Evolutionary conservation across 2,329 filamentous ascomycete species (phyloP).

Genomic region (Amphichorda felina): DNA sequence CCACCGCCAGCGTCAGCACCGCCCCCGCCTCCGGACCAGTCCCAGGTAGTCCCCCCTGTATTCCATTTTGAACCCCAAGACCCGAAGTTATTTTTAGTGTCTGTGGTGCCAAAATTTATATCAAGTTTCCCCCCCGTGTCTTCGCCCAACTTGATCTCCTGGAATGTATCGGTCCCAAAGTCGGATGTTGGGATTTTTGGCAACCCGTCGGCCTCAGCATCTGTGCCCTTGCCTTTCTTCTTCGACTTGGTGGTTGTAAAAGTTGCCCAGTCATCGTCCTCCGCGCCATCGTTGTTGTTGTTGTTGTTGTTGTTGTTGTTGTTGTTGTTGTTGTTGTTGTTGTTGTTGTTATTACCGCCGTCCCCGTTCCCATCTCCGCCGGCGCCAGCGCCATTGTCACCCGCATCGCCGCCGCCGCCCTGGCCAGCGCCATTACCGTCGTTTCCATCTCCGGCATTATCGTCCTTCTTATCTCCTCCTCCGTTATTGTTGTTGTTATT

Average conservation of each 20-base stretch:
- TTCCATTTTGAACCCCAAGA: slow-evolving; percentile 50
- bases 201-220: slow-evolving; percentile 9
- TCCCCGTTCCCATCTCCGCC: slow-evolving; percentile 23
- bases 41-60: slow-evolving; percentile 36
- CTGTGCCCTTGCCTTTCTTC: slow-evolving; percentile 21
- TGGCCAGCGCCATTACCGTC: slow-evolving; percentile 7
- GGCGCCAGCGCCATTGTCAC: slow-evolving; percentile 7
- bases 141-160: slow-evolving; percentile 55
- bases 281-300: slow-evolving; percentile 21
- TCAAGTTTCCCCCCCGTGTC: slow-evolving; percentile 46
- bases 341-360: too few species aligned
- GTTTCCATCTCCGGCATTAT: too few species aligned
- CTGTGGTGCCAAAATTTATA: slow-evolving; percentile 37
- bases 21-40: slow-evolving; percentile 18
- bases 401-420: slow-evolving; percentile 7
- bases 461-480: slow-evolving; percentile 15
- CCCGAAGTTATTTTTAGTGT: slow-evolving; percentile 34
- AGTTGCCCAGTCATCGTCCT: slow-evolving; percentile 20
- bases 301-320: slow-evolving; percentile 22
- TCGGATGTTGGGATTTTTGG: slow-evolving; percentile 18
- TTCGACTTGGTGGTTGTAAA: slow-evolving; percentile 19
- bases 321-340: slow-evolving; percentile 21
- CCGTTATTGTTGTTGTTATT: slow-evolving; percentile 9
- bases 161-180: slow-evolving; percentile 40
- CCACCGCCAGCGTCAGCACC: slow-evolving; percentile 16